These are phyloP conservation scores for Chloris gayana DNA, from an alignment of 176 grass and related monocot species.

Conservation along the genomic window DNA sequence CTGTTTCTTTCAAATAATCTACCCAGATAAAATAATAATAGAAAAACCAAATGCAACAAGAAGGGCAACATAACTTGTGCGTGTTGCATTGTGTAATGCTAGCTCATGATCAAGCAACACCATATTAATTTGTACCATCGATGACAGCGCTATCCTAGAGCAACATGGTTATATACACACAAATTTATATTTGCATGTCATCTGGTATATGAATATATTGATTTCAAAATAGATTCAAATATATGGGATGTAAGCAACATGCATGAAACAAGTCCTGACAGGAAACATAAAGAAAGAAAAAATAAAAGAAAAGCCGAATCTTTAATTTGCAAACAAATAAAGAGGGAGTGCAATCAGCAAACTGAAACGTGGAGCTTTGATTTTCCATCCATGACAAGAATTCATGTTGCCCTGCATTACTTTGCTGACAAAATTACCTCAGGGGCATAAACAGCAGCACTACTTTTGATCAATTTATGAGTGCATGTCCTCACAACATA, in stretches of 20 bases:
- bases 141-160: not conserved
- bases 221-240: slow-evolving; percentile 1
- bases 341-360: not conserved
- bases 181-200: not conserved
- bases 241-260: not conserved
- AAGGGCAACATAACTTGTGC: not conserved
- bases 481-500: slow-evolving; percentile 46
- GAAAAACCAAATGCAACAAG: not conserved
- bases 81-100: not conserved
- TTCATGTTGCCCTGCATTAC: slow-evolving; percentile 14
- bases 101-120: not conserved
- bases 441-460: slow-evolving; percentile 17
- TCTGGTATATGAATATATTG: not conserved
- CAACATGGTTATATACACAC: not conserved
- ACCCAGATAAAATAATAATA: not conserved
- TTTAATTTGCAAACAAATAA: not conserved
- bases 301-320: not conserved
- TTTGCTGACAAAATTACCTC: not conserved
- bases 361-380: not conserved
- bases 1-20: not conserved
- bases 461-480: slow-evolving; percentile 51
- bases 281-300: not conserved
- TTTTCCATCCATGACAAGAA: slow-evolving; percentile 14
- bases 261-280: not conserved
- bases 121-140: not conserved